Percentiles rank a stretch among this genome's conserved stretches.
Conservation (phyloP, 768 basidiomycete genomes). For the Mrakia gelida region DNA sequence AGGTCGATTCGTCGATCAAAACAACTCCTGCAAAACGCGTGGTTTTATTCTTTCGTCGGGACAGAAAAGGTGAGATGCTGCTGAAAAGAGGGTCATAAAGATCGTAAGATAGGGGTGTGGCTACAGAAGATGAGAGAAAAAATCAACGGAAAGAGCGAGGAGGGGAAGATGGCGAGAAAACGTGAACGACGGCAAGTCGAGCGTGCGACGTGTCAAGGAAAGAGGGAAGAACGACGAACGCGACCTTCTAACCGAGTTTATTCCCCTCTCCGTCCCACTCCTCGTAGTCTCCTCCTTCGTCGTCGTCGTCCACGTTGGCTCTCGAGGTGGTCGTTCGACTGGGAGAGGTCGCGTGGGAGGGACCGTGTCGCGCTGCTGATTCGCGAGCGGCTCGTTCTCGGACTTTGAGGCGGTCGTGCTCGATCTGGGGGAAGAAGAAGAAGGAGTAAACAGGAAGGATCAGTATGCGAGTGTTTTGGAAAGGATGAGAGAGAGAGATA, state of each 20-base stretch:
- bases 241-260: not conserved
- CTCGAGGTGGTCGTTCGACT: not conserved
- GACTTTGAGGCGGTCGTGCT: constrained; percentile 20
- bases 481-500: not conserved
- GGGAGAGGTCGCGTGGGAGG: not conserved
- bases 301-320: not conserved
- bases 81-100: too few species aligned
- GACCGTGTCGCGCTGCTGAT: not conserved
- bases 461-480: not conserved
- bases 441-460: not conserved
- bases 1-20: too few species aligned
- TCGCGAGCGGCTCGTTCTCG: not conserved
- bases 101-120: too few species aligned
- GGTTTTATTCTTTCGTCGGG: too few species aligned
- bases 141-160: not conserved
- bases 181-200: not conserved
- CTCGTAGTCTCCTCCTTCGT: not conserved
- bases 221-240: not conserved
- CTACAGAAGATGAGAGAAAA: too few species aligned
- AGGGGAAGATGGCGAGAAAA: too few species aligned
- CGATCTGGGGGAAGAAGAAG: constrained; percentile 7
- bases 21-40: too few species aligned
- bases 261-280: not conserved
- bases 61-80: too few species aligned
- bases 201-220: not conserved